These are phyloP conservation scores for Pilasporangium apinafurcum DNA, from an alignment of 352 stramenopile genomes.

Conservation along the genomic window DNA sequence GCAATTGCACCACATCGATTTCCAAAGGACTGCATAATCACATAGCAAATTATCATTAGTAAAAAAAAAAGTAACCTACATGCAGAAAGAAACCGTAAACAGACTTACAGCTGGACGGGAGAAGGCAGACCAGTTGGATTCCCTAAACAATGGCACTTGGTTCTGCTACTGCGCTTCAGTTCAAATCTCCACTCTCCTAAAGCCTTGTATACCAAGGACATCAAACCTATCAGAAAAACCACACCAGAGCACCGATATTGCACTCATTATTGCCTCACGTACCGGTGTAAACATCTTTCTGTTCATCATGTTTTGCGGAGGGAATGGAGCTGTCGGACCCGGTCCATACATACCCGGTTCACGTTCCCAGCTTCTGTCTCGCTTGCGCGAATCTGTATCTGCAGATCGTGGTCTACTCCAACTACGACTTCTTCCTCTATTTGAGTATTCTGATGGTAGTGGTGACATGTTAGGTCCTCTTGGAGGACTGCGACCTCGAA, in stretches of 20 bases:
- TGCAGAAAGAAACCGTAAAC: background rate
- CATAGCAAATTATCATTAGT: background rate
- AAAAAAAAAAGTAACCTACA: background rate
- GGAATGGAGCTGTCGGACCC: no score
- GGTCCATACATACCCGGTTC: no score
- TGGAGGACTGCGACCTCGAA: constrained; percentile 12
- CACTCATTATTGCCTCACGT: no score
- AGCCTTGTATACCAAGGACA: no score
- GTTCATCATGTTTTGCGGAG: no score
- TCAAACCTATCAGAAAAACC: constrained; percentile 12
- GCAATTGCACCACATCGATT: constrained; percentile 56
- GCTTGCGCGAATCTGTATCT: constrained; percentile 3
- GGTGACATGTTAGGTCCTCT: constrained; percentile 11
- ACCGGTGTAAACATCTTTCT: no score
- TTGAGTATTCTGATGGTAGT: constrained; percentile 4
- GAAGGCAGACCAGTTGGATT: constrained; percentile 15
- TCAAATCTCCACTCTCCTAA: constrained; percentile 34
- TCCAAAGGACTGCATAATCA: constrained; percentile 34
- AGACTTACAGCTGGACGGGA: constrained; percentile 9
- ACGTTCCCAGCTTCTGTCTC: constrained; percentile 11
- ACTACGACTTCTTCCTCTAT: constrained; percentile 22
- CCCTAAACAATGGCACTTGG: constrained; percentile 42
- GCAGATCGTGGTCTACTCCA: constrained; percentile 2
- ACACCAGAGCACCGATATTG: constrained; percentile 4
- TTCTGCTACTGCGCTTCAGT: constrained; percentile 35